These are phyloP conservation scores for Bruguiera gymnorhiza DNA, from an alignment of 345 rosid species.

Conservation along the genomic window DNA sequence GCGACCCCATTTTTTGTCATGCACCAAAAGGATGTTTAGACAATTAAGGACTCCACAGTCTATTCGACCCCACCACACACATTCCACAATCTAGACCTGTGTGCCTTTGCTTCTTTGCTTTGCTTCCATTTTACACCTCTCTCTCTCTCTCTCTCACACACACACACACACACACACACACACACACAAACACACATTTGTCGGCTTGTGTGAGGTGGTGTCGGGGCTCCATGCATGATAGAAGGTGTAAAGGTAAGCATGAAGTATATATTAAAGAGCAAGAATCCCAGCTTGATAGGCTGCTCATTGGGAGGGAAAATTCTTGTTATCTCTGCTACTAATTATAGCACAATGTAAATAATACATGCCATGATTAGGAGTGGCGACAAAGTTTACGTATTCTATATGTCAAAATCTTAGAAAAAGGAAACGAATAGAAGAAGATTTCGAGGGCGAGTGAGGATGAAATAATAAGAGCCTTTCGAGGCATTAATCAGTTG, in stretches of 20 bases:
- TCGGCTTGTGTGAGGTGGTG: conserved; percentile 8
- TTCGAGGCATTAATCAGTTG: conserved; percentile 5
- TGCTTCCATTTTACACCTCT: conserved; percentile 58
- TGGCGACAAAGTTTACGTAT: conserved; percentile 36
- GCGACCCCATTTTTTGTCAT: conserved; percentile 43
- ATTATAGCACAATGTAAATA: conserved; percentile 26
- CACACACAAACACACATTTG: background rate
- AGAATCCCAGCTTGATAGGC: conserved; percentile 23
- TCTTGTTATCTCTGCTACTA: conserved; percentile 26
- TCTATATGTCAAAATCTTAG: conserved; percentile 30
- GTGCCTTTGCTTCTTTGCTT: conserved; percentile 45
- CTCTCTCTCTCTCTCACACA: conserved; percentile 17
- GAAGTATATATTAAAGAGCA: conserved; percentile 2
- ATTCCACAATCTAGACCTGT: conserved; percentile 37
- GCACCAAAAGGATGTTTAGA: conserved; percentile 37
- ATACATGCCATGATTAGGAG: conserved; percentile 42
- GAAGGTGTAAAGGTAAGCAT: conserved; percentile 40
- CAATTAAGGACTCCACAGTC: background rate
- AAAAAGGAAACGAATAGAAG: conserved; percentile 6
- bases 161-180: no score
- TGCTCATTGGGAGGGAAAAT: conserved; percentile 23
- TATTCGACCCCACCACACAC: conserved; percentile 35
- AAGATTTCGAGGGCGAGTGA: conserved; percentile 1
- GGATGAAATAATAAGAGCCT: background rate
- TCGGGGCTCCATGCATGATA: conserved; percentile 34